Percentiles rank a stretch among this genome's conserved stretches.
These are phyloP conservation scores for Syncephalastrum monosporum DNA, from an alignment of 371 early-diverging fungal genomes.

Conservation along the genomic window DNA sequence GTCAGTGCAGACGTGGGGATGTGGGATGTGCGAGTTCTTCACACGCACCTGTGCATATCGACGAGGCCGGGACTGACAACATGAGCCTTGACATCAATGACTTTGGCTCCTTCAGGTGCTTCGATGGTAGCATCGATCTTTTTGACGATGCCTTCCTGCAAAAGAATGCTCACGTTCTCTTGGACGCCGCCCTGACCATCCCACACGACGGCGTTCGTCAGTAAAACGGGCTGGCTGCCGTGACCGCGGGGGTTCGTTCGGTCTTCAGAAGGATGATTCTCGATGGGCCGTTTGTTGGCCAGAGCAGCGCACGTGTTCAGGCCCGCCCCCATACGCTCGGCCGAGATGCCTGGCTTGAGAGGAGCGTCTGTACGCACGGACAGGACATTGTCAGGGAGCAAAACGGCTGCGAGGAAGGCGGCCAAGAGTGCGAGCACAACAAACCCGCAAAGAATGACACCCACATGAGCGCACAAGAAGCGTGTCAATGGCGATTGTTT, in stretches of 20 bases:
- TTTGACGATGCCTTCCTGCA: conserved; percentile 52
- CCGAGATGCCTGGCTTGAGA: conserved; percentile 22
- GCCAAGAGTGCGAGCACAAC: conserved; percentile 8
- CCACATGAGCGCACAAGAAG: conserved; percentile 9
- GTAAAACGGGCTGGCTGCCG: conserved; percentile 23
- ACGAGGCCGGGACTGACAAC: conserved; percentile 74
- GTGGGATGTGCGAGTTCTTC: background rate
- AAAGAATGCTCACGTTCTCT: conserved; percentile 48
- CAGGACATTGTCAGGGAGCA: conserved; percentile 7
- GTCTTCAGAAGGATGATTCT: conserved; percentile 5
- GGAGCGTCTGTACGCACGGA: background rate
- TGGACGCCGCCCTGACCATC: conserved; percentile 53
- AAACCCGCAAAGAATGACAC: conserved; percentile 9
- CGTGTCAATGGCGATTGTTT: conserved; percentile 16
- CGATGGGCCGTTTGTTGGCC: background rate
- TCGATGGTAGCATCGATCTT: conserved; percentile 34
- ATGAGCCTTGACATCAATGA: conserved; percentile 64
- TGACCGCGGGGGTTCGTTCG: conserved; percentile 19
- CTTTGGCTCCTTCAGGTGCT: conserved; percentile 25
- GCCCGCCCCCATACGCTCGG: conserved; percentile 15
- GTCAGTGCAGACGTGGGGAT: too few species aligned
- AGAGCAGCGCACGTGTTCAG: conserved; percentile 16
- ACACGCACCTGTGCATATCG: conserved; percentile 68
- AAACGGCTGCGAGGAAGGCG: conserved; percentile 7
- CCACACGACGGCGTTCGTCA: conserved; percentile 58